These are phyloP conservation scores for Tylopilus sp. DNA, from an alignment of 1,284 basidiomycete genomes.

Conservation along the genomic window DNA sequence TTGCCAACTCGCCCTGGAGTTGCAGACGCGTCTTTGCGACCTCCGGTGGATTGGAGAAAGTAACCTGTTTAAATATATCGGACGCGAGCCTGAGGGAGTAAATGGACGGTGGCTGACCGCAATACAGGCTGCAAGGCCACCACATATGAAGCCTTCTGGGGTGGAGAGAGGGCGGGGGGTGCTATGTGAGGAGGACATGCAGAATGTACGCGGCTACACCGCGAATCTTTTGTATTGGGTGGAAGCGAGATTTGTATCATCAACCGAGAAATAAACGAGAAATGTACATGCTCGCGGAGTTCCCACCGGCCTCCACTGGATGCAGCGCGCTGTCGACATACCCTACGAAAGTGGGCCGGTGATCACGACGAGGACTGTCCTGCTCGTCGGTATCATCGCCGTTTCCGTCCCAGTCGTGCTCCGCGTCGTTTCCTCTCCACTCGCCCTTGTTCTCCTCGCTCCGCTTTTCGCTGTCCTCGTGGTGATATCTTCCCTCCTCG, in stretches of 20 bases:
- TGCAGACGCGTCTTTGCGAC: slow-evolving; percentile 93
- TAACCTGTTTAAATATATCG: slow-evolving; percentile 49
- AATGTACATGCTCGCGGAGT: too few relatives aligned
- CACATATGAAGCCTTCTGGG: slow-evolving; percentile 76
- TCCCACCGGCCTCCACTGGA: slow-evolving; percentile 8
- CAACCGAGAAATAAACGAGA: too few relatives aligned
- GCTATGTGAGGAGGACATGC: slow-evolving; percentile 21
- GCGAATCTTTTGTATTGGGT: too few relatives aligned
- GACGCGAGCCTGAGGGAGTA: slow-evolving; percentile 1
- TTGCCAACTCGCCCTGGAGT: slow-evolving; percentile 88
- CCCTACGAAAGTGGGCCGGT: slow-evolving; percentile 28
- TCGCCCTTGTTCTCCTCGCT: slow-evolving; percentile 58
- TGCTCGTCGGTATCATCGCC: slow-evolving; percentile 51
- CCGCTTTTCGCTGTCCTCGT: slow-evolving; percentile 53
- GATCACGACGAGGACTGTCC: slow-evolving; percentile 44
- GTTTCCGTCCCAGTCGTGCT: slow-evolving; percentile 49
- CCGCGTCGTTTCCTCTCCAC: slow-evolving; percentile 58
- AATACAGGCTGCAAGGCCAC: slow-evolving; percentile 82
- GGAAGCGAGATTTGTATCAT: too few relatives aligned
- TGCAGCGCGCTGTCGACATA: slow-evolving; percentile 7
- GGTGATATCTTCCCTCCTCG: slow-evolving; percentile 46
- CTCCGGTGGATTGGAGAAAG: slow-evolving; percentile 81
- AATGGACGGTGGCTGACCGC: slow-evolving; percentile 48
- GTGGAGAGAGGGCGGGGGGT: slow-evolving; percentile 48
- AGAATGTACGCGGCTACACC: neutral